Conservation (phyloP, 179 eudicot genomes). For the Actinidia chinensis region DNA sequence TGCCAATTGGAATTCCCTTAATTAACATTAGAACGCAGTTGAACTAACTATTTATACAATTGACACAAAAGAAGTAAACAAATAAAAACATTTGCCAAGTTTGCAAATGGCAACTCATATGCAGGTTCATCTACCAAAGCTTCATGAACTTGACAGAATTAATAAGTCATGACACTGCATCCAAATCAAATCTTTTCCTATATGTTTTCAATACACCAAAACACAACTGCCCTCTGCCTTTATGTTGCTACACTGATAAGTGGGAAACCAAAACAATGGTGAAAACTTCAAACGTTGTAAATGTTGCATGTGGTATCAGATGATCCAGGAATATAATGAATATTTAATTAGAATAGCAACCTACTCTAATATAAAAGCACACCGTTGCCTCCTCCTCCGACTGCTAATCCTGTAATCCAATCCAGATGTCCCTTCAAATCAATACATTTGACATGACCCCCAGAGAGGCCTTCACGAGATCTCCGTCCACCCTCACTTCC, state of each 20-base stretch:
- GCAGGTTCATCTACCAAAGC: background rate
- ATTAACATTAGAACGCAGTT: background rate
- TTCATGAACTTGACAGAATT: background rate
- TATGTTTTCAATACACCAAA: background rate
- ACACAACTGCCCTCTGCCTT: background rate
- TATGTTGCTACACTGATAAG: background rate
- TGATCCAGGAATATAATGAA: background rate
- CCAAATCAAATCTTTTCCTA: too few species aligned
- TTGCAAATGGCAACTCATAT: background rate
- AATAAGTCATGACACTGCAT: too few species aligned
- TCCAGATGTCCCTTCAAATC: conserved; percentile 77
- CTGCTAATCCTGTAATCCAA: conserved; percentile 67
- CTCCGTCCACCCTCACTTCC: conserved; percentile 33
- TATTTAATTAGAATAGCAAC: background rate
- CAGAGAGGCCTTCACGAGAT: conserved; percentile 46
- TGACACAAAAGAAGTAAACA: background rate
- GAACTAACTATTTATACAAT: background rate
- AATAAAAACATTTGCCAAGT: background rate
- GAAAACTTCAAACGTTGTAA: background rate
- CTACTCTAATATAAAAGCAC: background rate
- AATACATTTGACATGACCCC: conserved; percentile 44
- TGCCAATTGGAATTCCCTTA: too few species aligned
- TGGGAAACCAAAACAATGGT: background rate
- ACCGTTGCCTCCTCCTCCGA: conserved; percentile 59
- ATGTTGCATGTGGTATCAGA: background rate